Evolutionary conservation across 2,329 filamentous ascomycete genomes (phyloP).

Genomic region (Aspergillus flavus): DNA sequence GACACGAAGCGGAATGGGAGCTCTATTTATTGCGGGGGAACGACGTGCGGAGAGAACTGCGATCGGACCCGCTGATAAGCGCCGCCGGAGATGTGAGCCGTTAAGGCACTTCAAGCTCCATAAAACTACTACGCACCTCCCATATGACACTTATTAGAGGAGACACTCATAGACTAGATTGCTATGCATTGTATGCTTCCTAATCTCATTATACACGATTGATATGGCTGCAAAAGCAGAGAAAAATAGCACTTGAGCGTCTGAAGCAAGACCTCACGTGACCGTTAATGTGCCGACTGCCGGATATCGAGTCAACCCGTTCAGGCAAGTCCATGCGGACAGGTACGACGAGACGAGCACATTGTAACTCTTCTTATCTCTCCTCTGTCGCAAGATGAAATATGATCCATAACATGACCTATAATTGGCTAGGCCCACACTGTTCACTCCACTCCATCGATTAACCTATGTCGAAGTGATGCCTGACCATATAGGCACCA

Average conservation of each 20-base stretch:
- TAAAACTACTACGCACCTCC: neutral
- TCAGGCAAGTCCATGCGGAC: constrained; percentile 25
- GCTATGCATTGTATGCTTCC: neutral
- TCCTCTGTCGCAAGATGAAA: neutral
- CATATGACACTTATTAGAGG: too few relatives aligned
- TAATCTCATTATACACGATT: neutral
- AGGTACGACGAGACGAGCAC: neutral
- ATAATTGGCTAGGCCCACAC: neutral
- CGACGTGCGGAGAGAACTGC: constrained; percentile 20
- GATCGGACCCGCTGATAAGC: constrained; percentile 30
- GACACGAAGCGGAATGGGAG: neutral
- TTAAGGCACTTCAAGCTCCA: neutral
- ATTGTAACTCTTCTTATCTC: neutral
- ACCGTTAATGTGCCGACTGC: constrained; percentile 10
- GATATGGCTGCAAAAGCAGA: neutral
- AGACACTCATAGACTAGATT: neutral
- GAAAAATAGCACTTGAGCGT: neutral
- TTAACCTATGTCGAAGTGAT: neutral
- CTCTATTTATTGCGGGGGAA: constrained; percentile 27
- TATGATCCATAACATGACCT: neutral
- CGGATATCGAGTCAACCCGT: constrained; percentile 7
- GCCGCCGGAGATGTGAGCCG: neutral
- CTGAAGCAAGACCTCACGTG: constrained; percentile 7
- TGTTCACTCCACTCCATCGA: neutral
- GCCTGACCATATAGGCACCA: neutral